Base-by-base conservation (phyloP, 192 early-diverging fungal species). In the Piromyces sp. region DNA sequence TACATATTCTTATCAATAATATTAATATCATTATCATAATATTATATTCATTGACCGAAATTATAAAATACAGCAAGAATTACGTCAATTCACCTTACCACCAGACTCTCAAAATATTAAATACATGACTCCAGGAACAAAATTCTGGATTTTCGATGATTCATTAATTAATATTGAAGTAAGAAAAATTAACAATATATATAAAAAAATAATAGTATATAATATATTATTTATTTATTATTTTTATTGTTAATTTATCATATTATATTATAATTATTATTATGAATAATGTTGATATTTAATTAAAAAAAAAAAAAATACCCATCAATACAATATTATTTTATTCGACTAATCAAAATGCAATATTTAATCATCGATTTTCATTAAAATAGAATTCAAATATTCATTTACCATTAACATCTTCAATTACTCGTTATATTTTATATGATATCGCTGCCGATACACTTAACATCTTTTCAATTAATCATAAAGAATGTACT, bases 401-500 rank as follows among this genome's bases (percentile, higher is more conserved):
- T 68, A 68, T 68, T 68, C 51, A 68, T 68, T 68, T 68, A 68
- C 51, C 51, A n/a, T 17, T 68, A 11, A 68, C 51, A 11, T 68
- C 51, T 26, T 68, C 51, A 68, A 68, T 68, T 68, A 37, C 30
- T 19, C 91, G 94, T 30, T 93, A 92, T 85, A 87, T 99, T 78
- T 83, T 97, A 81, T 89, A 93, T 83, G 96, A 98, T 83, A 85
- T 94, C 31, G 88, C 94, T 51, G 83, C 87, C 5, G 97, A 99
- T 85, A 93, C 93, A 14, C 84, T 97, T 22, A 86, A 91, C 38
- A 88, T 96, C 80, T 95, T 96, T 79, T 94, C 95, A 80, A 90
- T 91, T 80, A 99, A 99, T 87, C 97, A 97, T 85, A 95, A 93
- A 84, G 96, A 99, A 86, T 94, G 93, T 83, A 90, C 90, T 81